Conservation (phyloP, 2,329 filamentous ascomycete genomes). For the Emmonsiellopsis sp. region DNA sequence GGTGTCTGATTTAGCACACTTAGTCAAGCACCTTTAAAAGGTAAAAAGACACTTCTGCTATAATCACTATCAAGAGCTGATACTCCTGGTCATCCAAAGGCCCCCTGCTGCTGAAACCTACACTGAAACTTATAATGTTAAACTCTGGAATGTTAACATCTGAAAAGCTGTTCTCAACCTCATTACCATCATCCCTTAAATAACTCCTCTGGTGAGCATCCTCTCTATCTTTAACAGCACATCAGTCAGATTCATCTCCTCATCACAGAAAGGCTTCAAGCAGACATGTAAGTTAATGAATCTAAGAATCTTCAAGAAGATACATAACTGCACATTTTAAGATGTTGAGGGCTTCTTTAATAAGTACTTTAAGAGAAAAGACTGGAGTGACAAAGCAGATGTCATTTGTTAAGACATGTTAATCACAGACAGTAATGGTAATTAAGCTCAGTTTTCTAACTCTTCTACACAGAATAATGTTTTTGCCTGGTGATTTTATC, state of each 20-base stretch:
- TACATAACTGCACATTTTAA: constrained; percentile 9
- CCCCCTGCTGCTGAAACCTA: not conserved
- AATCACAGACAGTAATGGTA: not conserved
- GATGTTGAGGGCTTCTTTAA: constrained; percentile 13
- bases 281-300: constrained; percentile 13
- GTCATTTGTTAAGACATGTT: constrained; percentile 5
- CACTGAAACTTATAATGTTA: too few relatives aligned
- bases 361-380: constrained; percentile 16
- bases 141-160: not conserved
- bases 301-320: constrained; percentile 13
- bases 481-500: constrained; percentile 10
- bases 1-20: not conserved
- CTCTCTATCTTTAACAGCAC: constrained; percentile 1
- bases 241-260: constrained; percentile 7
- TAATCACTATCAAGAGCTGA: not conserved
- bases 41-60: not conserved
- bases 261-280: constrained; percentile 11
- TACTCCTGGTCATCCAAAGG: not conserved
- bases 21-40: not conserved
- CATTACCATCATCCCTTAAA: not conserved
- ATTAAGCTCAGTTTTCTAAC: constrained; percentile 8
- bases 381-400: constrained; percentile 7
- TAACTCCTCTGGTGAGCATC: not conserved
- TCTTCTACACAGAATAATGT: constrained; percentile 4
- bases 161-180: not conserved